These are phyloP conservation scores for Backusella westeae DNA, from an alignment of 192 early-diverging fungal species.

Conservation along the genomic window DNA sequence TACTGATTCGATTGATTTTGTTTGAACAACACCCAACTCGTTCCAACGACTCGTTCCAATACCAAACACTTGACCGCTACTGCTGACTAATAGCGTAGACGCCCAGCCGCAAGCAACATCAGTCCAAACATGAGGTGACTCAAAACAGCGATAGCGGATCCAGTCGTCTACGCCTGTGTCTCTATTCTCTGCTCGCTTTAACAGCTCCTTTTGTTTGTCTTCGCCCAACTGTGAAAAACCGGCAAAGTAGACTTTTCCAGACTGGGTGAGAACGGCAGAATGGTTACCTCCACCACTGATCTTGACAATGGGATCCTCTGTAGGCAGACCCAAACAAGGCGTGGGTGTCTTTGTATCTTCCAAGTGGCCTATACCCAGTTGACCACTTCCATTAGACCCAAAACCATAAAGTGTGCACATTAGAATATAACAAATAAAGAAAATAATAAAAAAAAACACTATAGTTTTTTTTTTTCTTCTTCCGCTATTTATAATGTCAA, in stretches of 20 bases:
- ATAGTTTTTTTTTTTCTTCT: neutral
- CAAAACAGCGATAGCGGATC: neutral
- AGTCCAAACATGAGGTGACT: slow-evolving; percentile 21
- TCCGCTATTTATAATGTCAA: neutral
- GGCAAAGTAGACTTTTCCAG: slow-evolving; percentile 12
- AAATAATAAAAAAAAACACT: neutral
- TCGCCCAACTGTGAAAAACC: slow-evolving; percentile 17
- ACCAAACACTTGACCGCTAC: slow-evolving; percentile 38
- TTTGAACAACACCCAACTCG: slow-evolving; percentile 46
- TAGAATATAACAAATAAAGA: neutral
- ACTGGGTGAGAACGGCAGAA: slow-evolving; percentile 34
- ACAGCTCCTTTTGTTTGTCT: neutral
- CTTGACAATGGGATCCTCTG: slow-evolving; percentile 14
- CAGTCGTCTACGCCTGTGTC: neutral
- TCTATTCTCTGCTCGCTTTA: neutral
- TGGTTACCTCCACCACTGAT: slow-evolving; percentile 71
- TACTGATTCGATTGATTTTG: slow-evolving; percentile 10
- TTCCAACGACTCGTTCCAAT: slow-evolving; percentile 56
- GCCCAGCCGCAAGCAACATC: slow-evolving; percentile 67
- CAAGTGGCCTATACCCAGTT: slow-evolving; percentile 54
- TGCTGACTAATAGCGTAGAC: slow-evolving; percentile 40
- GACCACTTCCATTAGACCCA: slow-evolving; percentile 67
- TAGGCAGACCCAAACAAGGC: slow-evolving; percentile 5
- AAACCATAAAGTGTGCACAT: slow-evolving; percentile 41
- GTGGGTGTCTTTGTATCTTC: slow-evolving; percentile 36